Evolutionary conservation across 1,139 yeast species (phyloP), one percentile per base, ranked within the genome.

Genomic region (Yamadazyma songkhlaensis): DNA sequence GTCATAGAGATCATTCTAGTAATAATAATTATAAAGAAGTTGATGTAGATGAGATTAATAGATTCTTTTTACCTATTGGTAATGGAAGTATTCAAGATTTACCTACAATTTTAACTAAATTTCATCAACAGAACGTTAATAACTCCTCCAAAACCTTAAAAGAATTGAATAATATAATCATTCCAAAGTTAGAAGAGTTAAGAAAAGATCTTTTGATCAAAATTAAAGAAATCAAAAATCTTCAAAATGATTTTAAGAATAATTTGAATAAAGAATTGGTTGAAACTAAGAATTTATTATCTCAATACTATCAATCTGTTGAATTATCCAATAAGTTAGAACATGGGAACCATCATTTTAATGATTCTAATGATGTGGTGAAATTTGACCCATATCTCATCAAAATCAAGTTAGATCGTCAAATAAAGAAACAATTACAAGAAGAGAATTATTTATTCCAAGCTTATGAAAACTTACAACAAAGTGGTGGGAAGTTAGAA

Each of bases 401-500:
- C 30, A 87, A 86, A 58, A 66, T 79, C 31, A 64, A 71, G 29
- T 68, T 90, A 49, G 96, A 90, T 49, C 74, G 80, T 54, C 95
- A 85, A 57, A 74, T 92, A 53, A 80, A 77, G 49, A 76, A 74
- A 47, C 96, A 88, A 57, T 60, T 92, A 35, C 74, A 74, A 20
- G 97, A 89, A 59, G 97, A 92, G 57, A 84, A 84, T 57, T 84
- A 82, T 51, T 69, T 92, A 37, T 85, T 87, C 51, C 96, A 89
- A 54, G 96, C 97, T 0, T 90, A 78, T 55, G 73, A 81, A 47
- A 90, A 92, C 60, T 71, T 90, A 48, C 96, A 92, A 63, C 77
- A 79, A 29, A 85, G 96, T 1, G 97, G 96, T 33, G 81, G 84
- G 42, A 94, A 89, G 55, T 74, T 94, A 48, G 97, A 90, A 60